A percentile compares a stretch with the other conserved stretches of the same genome.
phyloP scores from a whole-genome alignment of 768 basidiomycete species.

The Arthromyces matolae region DNA sequence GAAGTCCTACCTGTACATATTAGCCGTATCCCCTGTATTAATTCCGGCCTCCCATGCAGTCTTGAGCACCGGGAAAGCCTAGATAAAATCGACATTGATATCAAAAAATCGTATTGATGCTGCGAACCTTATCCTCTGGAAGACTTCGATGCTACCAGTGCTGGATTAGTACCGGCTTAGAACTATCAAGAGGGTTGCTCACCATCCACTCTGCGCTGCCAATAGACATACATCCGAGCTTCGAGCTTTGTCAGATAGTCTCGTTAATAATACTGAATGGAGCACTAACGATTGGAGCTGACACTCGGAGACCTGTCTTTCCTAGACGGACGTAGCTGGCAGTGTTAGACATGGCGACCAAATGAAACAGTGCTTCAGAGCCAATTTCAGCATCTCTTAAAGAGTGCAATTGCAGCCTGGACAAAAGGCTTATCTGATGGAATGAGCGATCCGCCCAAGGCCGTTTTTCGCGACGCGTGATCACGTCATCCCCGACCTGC shows the following conservation, averaged over 20 bases:
- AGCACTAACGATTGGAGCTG: background rate
- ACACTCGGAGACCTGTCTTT: background rate
- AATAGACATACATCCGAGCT: slow-evolving; percentile 2
- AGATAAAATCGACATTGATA: background rate
- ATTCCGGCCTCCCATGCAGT: slow-evolving; percentile 4
- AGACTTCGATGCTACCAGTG: background rate
- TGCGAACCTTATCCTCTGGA: background rate
- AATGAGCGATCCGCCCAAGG: too few relatives aligned
- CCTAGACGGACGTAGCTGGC: slow-evolving; percentile 1
- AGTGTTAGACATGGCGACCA: background rate
- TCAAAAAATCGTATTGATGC: background rate
- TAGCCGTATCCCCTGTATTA: slow-evolving; percentile 2
- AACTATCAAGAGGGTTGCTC: background rate
- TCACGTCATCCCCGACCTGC: too few relatives aligned
- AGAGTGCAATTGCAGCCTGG: too few relatives aligned
- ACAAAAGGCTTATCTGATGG: too few relatives aligned
- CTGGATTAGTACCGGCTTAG: too few relatives aligned
- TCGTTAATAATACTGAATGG: background rate
- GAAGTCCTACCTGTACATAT: slow-evolving; percentile 3
- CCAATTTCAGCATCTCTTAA: too few relatives aligned
- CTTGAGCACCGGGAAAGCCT: background rate
- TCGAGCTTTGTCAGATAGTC: background rate
- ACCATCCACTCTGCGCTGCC: background rate
- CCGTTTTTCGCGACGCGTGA: too few relatives aligned
- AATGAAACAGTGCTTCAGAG: too few relatives aligned